Evolutionary conservation across 2,329 filamentous ascomycete species (phyloP).

Genomic region (Tolypocladium ophioglossoides): DNA sequence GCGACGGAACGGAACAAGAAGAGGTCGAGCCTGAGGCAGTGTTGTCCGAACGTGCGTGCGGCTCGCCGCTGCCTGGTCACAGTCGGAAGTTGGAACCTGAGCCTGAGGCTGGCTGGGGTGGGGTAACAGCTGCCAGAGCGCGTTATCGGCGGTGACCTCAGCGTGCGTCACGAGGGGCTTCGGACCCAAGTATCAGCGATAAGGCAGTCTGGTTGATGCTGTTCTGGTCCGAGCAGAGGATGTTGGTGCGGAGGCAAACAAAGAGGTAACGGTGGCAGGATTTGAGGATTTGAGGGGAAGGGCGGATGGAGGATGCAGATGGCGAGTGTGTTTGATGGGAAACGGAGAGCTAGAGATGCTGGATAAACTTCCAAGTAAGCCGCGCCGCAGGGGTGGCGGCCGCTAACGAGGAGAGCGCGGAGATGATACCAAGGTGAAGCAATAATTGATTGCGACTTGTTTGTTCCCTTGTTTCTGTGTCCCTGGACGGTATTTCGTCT

Average conservation of each 20-base stretch:
- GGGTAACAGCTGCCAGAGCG: neutral
- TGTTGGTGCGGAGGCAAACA: neutral
- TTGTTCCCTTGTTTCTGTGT: no score
- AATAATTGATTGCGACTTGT: no score
- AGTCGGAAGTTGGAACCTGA: neutral
- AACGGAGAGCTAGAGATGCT: neutral
- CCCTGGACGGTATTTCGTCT: no score
- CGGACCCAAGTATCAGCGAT: neutral
- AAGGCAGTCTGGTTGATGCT: neutral
- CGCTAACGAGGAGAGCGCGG: no score
- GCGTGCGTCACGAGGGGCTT: neutral
- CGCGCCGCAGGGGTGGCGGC: neutral
- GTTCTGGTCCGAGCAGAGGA: neutral
- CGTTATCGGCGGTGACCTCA: neutral
- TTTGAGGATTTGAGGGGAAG: neutral
- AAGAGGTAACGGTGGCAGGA: neutral
- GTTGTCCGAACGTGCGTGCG: neutral
- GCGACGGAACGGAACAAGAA: neutral
- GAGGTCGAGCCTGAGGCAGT: neutral
- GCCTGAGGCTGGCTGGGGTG: neutral
- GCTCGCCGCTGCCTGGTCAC: constrained; percentile 2
- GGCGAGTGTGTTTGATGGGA: neutral
- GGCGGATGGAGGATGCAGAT: neutral
- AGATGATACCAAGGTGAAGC: no score
- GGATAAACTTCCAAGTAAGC: neutral